Conservation (phyloP, 2,329 filamentous ascomycete genomes). For the Leptosphaerulina australis region DNA sequence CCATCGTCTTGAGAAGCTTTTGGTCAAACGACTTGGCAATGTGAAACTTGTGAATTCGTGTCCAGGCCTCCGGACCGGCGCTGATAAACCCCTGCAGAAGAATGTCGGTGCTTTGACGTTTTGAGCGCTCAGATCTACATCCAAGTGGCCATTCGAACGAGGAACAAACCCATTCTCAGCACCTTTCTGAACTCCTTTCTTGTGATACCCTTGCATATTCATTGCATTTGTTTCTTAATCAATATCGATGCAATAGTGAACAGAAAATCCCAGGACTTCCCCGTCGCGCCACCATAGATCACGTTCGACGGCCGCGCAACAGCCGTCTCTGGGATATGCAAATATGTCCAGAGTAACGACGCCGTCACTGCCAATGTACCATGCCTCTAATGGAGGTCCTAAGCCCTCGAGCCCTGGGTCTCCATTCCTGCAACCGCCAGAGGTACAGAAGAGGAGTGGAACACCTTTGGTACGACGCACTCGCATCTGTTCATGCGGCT, state of each 20-base stretch:
- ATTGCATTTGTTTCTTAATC: slow-evolving; percentile 7
- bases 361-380: slow-evolving; percentile 63
- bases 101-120: slow-evolving; percentile 32
- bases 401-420: slow-evolving; percentile 37
- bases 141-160: slow-evolving; percentile 22
- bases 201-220: slow-evolving; percentile 13
- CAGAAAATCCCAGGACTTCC: slow-evolving; percentile 4
- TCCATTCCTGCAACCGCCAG: slow-evolving; percentile 41
- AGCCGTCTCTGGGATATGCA: slow-evolving; percentile 54
- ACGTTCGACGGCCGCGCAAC: slow-evolving; percentile 41
- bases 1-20: slow-evolving; percentile 8
- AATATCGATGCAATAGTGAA: slow-evolving; percentile 35
- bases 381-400: slow-evolving; percentile 49
- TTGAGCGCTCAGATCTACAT: slow-evolving; percentile 24
- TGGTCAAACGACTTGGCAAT: slow-evolving; percentile 12
- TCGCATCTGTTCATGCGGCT: background rate
- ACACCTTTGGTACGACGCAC: slow-evolving; percentile 37
- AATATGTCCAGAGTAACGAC: slow-evolving; percentile 68
- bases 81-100: slow-evolving; percentile 17
- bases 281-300: slow-evolving; percentile 29
- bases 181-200: slow-evolving; percentile 8
- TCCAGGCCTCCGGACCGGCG: slow-evolving; percentile 20
- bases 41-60: slow-evolving; percentile 19
- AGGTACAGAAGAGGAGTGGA: slow-evolving; percentile 34
- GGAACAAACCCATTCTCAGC: slow-evolving; percentile 13